Percentiles rank a stretch among this genome's conserved stretches.
Evolutionary conservation across 768 basidiomycete species (phyloP).

Genomic region (Pleurotus djamor): DNA sequence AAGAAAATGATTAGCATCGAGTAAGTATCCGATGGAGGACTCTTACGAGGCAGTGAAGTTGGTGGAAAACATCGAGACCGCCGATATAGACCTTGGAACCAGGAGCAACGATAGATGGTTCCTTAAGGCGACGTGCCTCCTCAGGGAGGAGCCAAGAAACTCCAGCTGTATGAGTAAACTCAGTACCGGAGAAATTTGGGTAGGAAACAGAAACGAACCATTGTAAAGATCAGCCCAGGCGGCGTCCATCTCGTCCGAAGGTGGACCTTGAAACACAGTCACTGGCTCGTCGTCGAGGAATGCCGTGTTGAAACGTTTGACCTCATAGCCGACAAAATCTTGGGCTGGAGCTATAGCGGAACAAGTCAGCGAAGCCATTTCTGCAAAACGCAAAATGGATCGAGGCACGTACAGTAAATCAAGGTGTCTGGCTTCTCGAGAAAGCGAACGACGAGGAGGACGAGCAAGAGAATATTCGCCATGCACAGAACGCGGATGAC

Average conservation of each 20-base stretch:
- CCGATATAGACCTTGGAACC: constrained; percentile 15
- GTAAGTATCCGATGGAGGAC: background rate
- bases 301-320: background rate
- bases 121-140: background rate
- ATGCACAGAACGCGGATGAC: background rate
- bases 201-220: background rate
- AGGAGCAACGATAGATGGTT: background rate
- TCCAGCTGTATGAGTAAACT: background rate
- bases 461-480: background rate
- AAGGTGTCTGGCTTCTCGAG: background rate
- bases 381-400: background rate
- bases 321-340: background rate
- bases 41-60: constrained; percentile 22
- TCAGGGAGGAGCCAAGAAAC: background rate
- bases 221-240: too few species aligned
- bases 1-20: too few species aligned
- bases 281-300: background rate
- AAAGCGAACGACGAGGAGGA: background rate
- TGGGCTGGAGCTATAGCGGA: background rate
- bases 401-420: background rate
- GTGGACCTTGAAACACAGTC: too few species aligned
- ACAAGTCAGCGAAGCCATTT: background rate
- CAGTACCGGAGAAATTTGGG: background rate
- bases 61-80: constrained; percentile 21
- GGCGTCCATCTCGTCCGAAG: too few species aligned